Base-by-base conservation (phyloP, 495 filamentous ascomycete species). In the Friedmanniomyces endolithicus region DNA sequence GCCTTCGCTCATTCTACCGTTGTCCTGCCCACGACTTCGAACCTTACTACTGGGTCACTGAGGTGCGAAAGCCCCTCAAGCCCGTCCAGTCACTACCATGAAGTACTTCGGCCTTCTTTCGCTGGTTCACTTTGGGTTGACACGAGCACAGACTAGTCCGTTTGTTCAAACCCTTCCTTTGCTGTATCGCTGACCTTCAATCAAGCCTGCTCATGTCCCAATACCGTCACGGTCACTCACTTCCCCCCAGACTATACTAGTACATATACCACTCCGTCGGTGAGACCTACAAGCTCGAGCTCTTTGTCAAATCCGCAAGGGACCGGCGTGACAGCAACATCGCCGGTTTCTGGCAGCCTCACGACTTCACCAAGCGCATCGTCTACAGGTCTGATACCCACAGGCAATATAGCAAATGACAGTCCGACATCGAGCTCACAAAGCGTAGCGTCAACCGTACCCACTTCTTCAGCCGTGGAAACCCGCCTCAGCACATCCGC, bases 191-290 rank as follows among this genome's bases (percentile, higher is more conserved):
- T 41, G 37, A 41, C 37, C 6, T 14, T 14, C 16, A 14, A 31
- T 31, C 4, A 29, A 31, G 23, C 47, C 12, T 49, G 24, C 11
- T 49, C 23, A 31, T 49, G 47, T 19, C 47, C 47, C n/a, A 24
- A 49, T n/a, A 27, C 47, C 11, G 27, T 49, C 17, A 49, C 47
- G 11, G 47, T 49, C 20, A 47, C 24, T 22, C 3, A 2, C 24
- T 49, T 49, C 17, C 47, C 47, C 16, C 47, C 47, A 6, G 47
- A 49, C 27, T 49, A 49, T 31, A 49, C 23, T 7, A 24, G 47
- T 8, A 49, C 47, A 49, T 49, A 31, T 11, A 49, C 47, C 23
- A 49, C 25, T 24, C 23, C 47, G 7, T 23, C 47, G n/a, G 47
- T 11, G 12, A 11, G 17, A 24, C 27, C 47, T 49, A 31, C 17